Percentiles rank a stretch among this genome's conserved stretches.
These are phyloP conservation scores for Ogataea neopini DNA, from an alignment of 805 yeast genomes.

Conservation along the genomic window DNA sequence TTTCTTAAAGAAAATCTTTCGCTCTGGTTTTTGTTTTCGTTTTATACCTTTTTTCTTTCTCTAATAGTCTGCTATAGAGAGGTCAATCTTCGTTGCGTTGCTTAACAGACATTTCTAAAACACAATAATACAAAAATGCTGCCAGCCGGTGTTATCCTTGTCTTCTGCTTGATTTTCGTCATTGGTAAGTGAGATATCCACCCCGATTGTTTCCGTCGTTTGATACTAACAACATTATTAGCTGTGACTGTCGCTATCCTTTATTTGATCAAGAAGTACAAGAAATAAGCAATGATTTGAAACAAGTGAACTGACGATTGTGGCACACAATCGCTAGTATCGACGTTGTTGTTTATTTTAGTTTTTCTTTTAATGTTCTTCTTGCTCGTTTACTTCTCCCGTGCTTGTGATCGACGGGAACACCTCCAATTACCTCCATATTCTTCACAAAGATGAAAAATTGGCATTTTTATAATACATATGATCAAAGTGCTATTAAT, in stretches of 20 bases:
- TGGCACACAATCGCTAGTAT: too few species aligned
- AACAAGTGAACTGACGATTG: conserved; percentile 3
- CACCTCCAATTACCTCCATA: conserved; percentile 6
- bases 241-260: conserved; percentile 33
- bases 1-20: conserved; percentile 12
- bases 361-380: conserved; percentile 7
- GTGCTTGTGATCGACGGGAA: conserved; percentile 7
- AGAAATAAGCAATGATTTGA: conserved; percentile 33
- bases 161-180: conserved; percentile 55
- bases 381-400: conserved; percentile 8
- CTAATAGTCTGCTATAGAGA: conserved; percentile 7
- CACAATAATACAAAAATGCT: conserved; percentile 41
- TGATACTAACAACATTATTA: conserved; percentile 12
- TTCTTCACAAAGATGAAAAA: conserved; percentile 9
- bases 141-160: conserved; percentile 68
- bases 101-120: conserved; percentile 5
- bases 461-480: conserved; percentile 9
- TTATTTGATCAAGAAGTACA: conserved; percentile 34
- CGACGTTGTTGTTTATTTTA: conserved; percentile 5
- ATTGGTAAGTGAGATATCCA: conserved; percentile 33
- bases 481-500: conserved; percentile 9
- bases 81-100: conserved; percentile 10
- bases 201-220: conserved; percentile 1
- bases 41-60: conserved; percentile 11
- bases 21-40: conserved; percentile 12